phyloP scores from a whole-genome alignment of 176 grass and related monocot species.

The Musa beccarii region DNA sequence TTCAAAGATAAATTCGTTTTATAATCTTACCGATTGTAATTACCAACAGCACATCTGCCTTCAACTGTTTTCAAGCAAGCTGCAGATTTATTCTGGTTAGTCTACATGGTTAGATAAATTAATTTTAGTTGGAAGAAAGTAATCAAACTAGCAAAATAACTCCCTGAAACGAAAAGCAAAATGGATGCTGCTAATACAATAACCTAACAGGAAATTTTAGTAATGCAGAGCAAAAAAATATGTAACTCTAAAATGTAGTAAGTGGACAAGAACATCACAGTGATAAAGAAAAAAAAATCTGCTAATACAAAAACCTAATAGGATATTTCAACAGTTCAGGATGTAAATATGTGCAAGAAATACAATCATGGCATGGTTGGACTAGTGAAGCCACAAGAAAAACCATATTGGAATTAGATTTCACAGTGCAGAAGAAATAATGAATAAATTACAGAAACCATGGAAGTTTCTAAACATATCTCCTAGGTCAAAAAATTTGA shows the following conservation, averaged over 20 bases:
- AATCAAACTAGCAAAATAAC: not conserved
- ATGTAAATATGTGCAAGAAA: not conserved
- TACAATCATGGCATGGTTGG: not conserved
- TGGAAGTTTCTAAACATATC: not conserved
- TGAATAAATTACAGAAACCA: not conserved
- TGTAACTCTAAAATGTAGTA: not conserved
- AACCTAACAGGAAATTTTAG: not conserved
- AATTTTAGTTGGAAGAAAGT: not conserved
- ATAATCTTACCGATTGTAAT: conserved; percentile 49
- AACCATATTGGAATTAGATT: not conserved
- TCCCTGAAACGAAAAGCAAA: too few relatives aligned
- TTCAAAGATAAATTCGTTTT: not conserved
- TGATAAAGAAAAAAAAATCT: too few relatives aligned
- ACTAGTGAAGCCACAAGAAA: not conserved
- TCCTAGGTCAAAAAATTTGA: not conserved
- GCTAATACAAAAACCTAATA: not conserved
- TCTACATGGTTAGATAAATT: not conserved
- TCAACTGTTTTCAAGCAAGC: conserved; percentile 67
- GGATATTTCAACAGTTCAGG: not conserved
- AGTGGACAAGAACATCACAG: not conserved
- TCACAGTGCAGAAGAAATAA: too few relatives aligned
- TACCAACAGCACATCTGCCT: conserved; percentile 71
- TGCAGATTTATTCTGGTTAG: conserved; percentile 25
- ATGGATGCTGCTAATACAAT: not conserved
- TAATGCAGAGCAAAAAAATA: not conserved